phyloP scores from a whole-genome alignment of 495 filamentous ascomycete genomes.

The Melanomma pulvis-pyrius region DNA sequence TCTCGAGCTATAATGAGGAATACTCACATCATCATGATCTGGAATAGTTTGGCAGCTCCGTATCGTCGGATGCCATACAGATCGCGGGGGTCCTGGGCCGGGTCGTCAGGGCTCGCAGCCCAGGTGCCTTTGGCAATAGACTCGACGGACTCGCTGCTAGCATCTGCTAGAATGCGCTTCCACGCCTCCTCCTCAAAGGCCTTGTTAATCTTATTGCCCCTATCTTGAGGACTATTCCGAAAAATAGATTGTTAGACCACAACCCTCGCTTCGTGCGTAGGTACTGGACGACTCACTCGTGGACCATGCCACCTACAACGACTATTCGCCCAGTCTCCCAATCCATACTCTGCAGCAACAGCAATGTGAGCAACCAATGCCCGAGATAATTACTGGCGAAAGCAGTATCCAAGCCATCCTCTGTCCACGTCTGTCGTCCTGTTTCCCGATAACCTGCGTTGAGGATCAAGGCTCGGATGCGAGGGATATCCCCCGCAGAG shows the following conservation, averaged over 20 bases:
- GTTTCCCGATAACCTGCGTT: slow-evolving; percentile 16
- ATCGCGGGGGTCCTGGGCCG: slow-evolving; percentile 1
- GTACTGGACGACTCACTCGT: slow-evolving; percentile 6
- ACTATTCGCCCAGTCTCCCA: slow-evolving; percentile 4
- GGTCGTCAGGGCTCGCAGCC: slow-evolving; percentile 9
- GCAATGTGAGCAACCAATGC: slow-evolving; percentile 15
- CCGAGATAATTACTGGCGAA: slow-evolving; percentile 15
- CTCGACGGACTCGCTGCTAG: background rate
- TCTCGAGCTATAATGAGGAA: background rate
- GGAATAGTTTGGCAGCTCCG: slow-evolving; percentile 11
- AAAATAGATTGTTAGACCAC: background rate
- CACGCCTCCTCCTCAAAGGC: background rate
- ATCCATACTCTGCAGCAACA: slow-evolving; percentile 22
- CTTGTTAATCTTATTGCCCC: slow-evolving; percentile 6
- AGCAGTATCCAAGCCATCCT: slow-evolving; percentile 11
- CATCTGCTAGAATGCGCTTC: slow-evolving; percentile 10
- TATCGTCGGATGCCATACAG: slow-evolving; percentile 5
- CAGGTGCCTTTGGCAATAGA: slow-evolving; percentile 13
- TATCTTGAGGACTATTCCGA: slow-evolving; percentile 2
- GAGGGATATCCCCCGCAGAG: slow-evolving; percentile 7
- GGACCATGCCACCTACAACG: slow-evolving; percentile 5
- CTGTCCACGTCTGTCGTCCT: slow-evolving; percentile 15
- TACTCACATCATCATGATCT: slow-evolving; percentile 9
- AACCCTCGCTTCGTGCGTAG: background rate
- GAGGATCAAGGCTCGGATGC: slow-evolving; percentile 9